Evolutionary conservation across 371 early-diverging fungal genomes (phyloP), one percentile per base, ranked within the genome.

Genomic region (Pancytospora philotis): DNA sequence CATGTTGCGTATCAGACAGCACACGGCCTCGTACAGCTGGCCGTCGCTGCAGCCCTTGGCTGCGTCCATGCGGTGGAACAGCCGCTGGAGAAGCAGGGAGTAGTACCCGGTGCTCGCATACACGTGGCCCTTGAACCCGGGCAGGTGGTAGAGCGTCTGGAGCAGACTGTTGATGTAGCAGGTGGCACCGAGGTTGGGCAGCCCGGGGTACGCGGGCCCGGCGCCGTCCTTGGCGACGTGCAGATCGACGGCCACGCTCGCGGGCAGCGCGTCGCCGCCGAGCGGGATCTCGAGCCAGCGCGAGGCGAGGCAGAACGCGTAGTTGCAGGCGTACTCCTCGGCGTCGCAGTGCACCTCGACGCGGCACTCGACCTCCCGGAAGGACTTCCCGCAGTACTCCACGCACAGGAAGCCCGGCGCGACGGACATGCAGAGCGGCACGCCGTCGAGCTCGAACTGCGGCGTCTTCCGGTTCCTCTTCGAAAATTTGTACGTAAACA

Each of bases 121-220:
- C 6, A 75, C 58, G 30, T 80, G 83, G 67, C 88, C 88, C 65
- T 92, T 86, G 81, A 98, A 95, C 76, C 86, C 85, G 70, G 88
- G 90, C 27, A 95, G 94, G 72, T 90, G 90, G 79, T 88, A 95
- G 13, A 96, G 84, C 1, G 93, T 90, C 80, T 98, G 98, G 35
- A 96, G 84, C 13, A 96, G 83, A 49, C 95, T 91, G 84, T 95
- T 96, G 89, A 95, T 90, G 79, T 98, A 98, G 83, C 98, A 95
- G 0, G 98, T 96, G 0, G 97, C 96, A 8, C 96, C 98, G 77
- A 95, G 92, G 79, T 96, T 96, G 62, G 86, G 86, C 65, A 98
- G 80, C 0, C 97, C 98, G 16, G 59, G 10, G 16, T 10, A 16
- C 16, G 16, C 28, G 30, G 16, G 8, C 19, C 19, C 55, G 8